Conservation (phyloP, 2,329 filamentous ascomycete genomes). For the Colletotrichum camelliae region DNA sequence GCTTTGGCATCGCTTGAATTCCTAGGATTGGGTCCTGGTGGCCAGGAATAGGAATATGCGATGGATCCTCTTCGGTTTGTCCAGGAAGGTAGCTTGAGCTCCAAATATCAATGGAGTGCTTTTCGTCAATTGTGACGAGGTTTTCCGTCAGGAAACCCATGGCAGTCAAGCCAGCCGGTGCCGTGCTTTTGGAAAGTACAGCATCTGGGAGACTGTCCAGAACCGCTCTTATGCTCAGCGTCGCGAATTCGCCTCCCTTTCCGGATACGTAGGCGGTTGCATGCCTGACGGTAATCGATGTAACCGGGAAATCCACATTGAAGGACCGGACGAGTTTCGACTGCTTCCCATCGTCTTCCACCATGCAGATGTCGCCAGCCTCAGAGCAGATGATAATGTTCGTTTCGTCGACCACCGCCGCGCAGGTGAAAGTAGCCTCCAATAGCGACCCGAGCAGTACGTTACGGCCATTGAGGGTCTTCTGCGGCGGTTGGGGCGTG, state of each 20-base stretch:
- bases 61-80: constrained; percentile 38
- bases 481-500: constrained; percentile 47
- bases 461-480: constrained; percentile 86
- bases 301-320: constrained; percentile 70
- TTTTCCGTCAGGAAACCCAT: constrained; percentile 72
- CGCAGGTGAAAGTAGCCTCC: constrained; percentile 84
- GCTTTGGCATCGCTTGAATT: constrained; percentile 67
- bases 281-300: constrained; percentile 67
- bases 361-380: constrained; percentile 84
- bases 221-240: constrained; percentile 56
- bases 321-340: constrained; percentile 73
- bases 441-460: constrained; percentile 82
- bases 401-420: constrained; percentile 72
- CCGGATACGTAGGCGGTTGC: constrained; percentile 72
- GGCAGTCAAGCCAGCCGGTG: constrained; percentile 60
- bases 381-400: constrained; percentile 87
- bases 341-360: constrained; percentile 77
- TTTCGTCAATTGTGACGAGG: constrained; percentile 77
- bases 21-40: constrained; percentile 74
- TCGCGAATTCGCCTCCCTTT: constrained; percentile 63
- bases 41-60: constrained; percentile 64
- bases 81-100: constrained; percentile 49
- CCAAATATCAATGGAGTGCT: constrained; percentile 76
- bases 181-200: constrained; percentile 42
- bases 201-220: constrained; percentile 45